phyloP scores from a whole-genome alignment of 768 basidiomycete species.

The Tylopilus felleus region DNA sequence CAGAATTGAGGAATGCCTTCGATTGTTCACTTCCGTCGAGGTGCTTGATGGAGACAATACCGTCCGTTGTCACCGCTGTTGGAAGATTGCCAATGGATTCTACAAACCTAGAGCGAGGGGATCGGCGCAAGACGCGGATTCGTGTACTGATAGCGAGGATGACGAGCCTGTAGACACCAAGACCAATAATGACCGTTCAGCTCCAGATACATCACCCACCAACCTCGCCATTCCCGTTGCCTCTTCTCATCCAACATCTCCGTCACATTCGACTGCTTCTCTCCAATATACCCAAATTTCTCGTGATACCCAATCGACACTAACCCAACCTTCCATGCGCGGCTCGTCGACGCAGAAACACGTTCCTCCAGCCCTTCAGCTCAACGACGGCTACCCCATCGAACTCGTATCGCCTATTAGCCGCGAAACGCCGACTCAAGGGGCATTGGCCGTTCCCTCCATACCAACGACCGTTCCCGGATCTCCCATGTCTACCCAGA shows the following conservation, averaged over 20 bases:
- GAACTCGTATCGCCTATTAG: constrained; percentile 15
- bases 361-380: constrained; percentile 29
- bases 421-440: constrained; percentile 30
- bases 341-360: constrained; percentile 16
- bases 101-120: constrained; percentile 35
- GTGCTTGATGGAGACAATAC: constrained; percentile 90
- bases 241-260: constrained; percentile 12
- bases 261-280: constrained; percentile 37
- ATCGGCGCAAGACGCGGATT: constrained; percentile 25
- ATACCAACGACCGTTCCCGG: constrained; percentile 53
- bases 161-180: constrained; percentile 26
- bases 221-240: constrained; percentile 13
- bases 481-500: constrained; percentile 29
- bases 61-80: constrained; percentile 91
- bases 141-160: constrained; percentile 33
- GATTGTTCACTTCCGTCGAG: constrained; percentile 91
- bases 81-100: constrained; percentile 81
- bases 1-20: constrained; percentile 65
- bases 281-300: constrained; percentile 31
- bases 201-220: constrained; percentile 26
- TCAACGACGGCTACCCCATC: constrained; percentile 21
- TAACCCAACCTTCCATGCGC: constrained; percentile 4
- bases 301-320: constrained; percentile 24
- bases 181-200: constrained; percentile 15
- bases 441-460: constrained; percentile 47